These are phyloP conservation scores for Camillea tinctor DNA, from an alignment of 2,329 filamentous ascomycete genomes.

Conservation along the genomic window DNA sequence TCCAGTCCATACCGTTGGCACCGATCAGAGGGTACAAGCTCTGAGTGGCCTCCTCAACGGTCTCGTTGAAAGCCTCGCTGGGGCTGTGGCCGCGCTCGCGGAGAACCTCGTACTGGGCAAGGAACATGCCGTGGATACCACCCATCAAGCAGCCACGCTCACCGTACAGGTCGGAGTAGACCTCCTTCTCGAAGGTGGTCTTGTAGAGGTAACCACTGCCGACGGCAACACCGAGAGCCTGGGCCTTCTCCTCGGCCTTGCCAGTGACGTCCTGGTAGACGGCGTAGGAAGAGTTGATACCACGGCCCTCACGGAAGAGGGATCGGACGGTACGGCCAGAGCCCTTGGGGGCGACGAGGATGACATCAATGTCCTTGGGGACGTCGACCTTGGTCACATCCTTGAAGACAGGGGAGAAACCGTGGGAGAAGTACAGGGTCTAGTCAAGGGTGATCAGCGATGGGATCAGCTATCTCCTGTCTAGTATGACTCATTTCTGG, in stretches of 20 bases:
- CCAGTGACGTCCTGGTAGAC: slow-evolving; percentile 98
- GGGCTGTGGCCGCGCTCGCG: slow-evolving; percentile 97
- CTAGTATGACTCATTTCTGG: slow-evolving; percentile 20
- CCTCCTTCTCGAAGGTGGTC: slow-evolving; percentile 99
- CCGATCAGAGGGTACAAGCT: slow-evolving; percentile 97
- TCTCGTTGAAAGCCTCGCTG: slow-evolving; percentile 99
- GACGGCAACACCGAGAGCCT: slow-evolving; percentile 94
- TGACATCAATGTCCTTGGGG: slow-evolving; percentile 93
- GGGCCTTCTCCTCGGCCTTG: slow-evolving; percentile 96
- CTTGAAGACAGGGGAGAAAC: slow-evolving; percentile 99
- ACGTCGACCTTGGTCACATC: slow-evolving; percentile 98
- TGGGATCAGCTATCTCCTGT: not conserved
- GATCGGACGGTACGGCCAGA: slow-evolving; percentile 97
- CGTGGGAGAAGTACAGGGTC: slow-evolving; percentile 99
- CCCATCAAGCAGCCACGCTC: slow-evolving; percentile 99
- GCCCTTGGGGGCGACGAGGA: slow-evolving; percentile 98
- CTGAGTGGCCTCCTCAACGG: slow-evolving; percentile 98
- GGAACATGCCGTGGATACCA: slow-evolving; percentile 99
- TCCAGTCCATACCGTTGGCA: slow-evolving; percentile 99
- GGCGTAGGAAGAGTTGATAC: slow-evolving; percentile 99
- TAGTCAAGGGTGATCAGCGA: slow-evolving; percentile 35
- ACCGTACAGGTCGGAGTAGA: slow-evolving; percentile 99
- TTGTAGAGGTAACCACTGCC: slow-evolving; percentile 99
- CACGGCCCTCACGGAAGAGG: slow-evolving; percentile 98
- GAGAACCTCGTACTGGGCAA: slow-evolving; percentile 99